These are phyloP conservation scores for Zygosaccharomyces kombuchaensis DNA, from an alignment of 805 yeast genomes.

Conservation along the genomic window DNA sequence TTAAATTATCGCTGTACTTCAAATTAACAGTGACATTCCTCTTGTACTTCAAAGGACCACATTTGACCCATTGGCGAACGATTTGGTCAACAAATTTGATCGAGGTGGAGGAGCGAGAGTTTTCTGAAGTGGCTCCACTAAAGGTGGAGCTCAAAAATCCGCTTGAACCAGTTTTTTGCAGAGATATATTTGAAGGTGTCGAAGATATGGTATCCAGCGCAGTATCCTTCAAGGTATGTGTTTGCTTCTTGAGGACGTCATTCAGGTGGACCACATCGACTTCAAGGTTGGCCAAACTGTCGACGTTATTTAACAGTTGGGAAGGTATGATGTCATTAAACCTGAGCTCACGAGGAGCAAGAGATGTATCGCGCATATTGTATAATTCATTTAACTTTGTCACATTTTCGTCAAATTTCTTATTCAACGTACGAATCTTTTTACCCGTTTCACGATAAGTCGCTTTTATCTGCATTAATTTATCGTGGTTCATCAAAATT, in stretches of 20 bases:
- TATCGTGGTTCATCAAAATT: conserved; percentile 25
- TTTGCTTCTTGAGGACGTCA: conserved; percentile 31
- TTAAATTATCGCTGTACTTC: conserved; percentile 40
- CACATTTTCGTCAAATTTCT: conserved; percentile 22
- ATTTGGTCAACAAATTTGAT: conserved; percentile 23
- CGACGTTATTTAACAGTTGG: conserved; percentile 30
- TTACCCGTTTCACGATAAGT: conserved; percentile 20
- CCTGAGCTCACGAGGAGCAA: conserved; percentile 21
- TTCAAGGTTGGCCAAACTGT: conserved; percentile 29
- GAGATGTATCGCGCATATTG: conserved; percentile 18
- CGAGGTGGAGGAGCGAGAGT: conserved; percentile 12
- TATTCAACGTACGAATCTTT: conserved; percentile 13
- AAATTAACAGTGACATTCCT: conserved; percentile 40
- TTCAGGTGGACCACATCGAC: conserved; percentile 19
- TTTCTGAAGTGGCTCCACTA: conserved; percentile 12
- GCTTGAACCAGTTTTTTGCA: conserved; percentile 11
- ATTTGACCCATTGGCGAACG: conserved; percentile 27
- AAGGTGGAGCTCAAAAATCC: conserved; percentile 13
- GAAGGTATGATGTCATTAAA: conserved; percentile 31
- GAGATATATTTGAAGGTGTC: conserved; percentile 12
- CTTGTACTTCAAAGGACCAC: conserved; percentile 33
- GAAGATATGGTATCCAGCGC: conserved; percentile 13
- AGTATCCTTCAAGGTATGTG: conserved; percentile 20
- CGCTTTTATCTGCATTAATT: conserved; percentile 21
- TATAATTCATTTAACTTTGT: conserved; percentile 27